Evolutionary conservation across 768 basidiomycete genomes (phyloP).

Genomic region (Lentinula raphanica): DNA sequence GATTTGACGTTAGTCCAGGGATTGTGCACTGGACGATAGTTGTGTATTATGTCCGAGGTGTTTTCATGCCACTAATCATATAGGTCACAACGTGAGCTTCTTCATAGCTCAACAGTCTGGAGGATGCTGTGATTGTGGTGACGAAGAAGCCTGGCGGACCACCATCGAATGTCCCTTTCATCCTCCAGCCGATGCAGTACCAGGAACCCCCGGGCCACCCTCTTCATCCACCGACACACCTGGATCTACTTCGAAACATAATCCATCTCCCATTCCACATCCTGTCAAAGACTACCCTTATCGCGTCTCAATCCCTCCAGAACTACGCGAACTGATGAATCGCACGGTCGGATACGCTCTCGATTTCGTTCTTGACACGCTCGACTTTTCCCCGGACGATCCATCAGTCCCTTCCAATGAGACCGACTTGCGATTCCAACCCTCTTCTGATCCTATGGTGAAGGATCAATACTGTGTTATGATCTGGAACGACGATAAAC

Average conservation of each 20-base stretch:
- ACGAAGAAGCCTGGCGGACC: slow-evolving; percentile 79
- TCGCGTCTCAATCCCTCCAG: slow-evolving; percentile 51
- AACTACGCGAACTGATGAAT: slow-evolving; percentile 69
- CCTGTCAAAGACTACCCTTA: slow-evolving; percentile 57
- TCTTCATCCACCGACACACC: slow-evolving; percentile 30
- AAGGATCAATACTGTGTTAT: slow-evolving; percentile 78
- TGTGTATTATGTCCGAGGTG: slow-evolving; percentile 88
- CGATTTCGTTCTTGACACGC: slow-evolving; percentile 78
- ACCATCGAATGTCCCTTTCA: slow-evolving; percentile 71
- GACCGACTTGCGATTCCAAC: slow-evolving; percentile 66
- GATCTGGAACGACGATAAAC: slow-evolving; percentile 97
- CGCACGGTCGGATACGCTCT: slow-evolving; percentile 71
- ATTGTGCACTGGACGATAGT: slow-evolving; percentile 85
- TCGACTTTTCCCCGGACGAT: slow-evolving; percentile 80
- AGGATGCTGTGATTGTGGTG: slow-evolving; percentile 94
- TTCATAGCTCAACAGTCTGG: slow-evolving; percentile 89
- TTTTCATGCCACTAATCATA: slow-evolving; percentile 84
- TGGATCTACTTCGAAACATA: slow-evolving; percentile 33
- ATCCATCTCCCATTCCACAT: slow-evolving; percentile 46
- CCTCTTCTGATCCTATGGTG: slow-evolving; percentile 72
- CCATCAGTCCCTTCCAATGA: slow-evolving; percentile 61
- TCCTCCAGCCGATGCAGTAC: slow-evolving; percentile 43
- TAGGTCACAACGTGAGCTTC: slow-evolving; percentile 87
- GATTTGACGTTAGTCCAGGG: slow-evolving; percentile 41
- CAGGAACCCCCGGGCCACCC: slow-evolving; percentile 9